phyloP scores from a whole-genome alignment of 768 basidiomycete species.

The Russula virescens region DNA sequence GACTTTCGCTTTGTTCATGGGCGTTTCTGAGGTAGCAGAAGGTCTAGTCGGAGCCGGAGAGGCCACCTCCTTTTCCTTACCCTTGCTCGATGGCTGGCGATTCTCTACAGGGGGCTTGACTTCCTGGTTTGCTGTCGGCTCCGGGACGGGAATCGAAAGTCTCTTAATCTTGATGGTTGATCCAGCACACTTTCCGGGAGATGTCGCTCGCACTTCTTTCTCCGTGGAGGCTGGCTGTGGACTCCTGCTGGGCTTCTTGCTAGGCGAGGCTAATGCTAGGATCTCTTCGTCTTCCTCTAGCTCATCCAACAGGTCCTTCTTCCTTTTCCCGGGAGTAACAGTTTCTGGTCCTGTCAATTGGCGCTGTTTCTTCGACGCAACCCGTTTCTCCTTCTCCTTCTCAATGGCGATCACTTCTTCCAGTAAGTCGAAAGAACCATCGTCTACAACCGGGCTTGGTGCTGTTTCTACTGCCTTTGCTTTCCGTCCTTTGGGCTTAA shows the following conservation, averaged over 20 bases:
- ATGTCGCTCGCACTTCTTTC: conserved; percentile 13
- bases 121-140: conserved; percentile 6
- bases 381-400: conserved; percentile 30
- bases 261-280: conserved; percentile 53
- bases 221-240: conserved; percentile 25
- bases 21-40: conserved; percentile 35
- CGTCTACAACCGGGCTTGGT: conserved; percentile 50
- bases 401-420: conserved; percentile 82
- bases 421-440: conserved; percentile 75
- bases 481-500: conserved; percentile 36
- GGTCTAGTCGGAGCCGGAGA: conserved; percentile 31
- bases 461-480: conserved; percentile 42
- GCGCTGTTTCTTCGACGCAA: conserved; percentile 23
- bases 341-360: conserved; percentile 24
- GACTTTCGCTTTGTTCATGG: conserved; percentile 81
- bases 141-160: background rate
- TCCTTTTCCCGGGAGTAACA: conserved; percentile 38
- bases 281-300: conserved; percentile 54
- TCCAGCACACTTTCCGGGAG: conserved; percentile 12
- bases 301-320: conserved; percentile 39
- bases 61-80: conserved; percentile 51
- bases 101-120: conserved; percentile 23
- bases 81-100: conserved; percentile 41
- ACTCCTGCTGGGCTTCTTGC: conserved; percentile 45
- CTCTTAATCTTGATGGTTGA: conserved; percentile 24